These are phyloP conservation scores for Diaporthe sp. DNA, from an alignment of 2,329 filamentous ascomycete genomes.

Conservation along the genomic window DNA sequence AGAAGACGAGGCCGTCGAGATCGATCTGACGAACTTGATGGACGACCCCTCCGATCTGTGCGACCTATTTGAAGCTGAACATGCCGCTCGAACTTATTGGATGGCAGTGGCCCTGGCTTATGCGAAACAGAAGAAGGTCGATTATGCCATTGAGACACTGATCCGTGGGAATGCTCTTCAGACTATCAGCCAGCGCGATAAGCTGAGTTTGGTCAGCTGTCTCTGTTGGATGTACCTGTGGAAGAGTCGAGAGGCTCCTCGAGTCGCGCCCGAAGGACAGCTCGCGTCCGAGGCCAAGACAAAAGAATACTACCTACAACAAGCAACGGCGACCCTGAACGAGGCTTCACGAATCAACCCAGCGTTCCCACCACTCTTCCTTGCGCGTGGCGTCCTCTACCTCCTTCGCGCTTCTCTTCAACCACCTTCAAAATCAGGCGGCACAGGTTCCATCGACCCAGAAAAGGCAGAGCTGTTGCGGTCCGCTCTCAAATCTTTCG, in stretches of 20 bases:
- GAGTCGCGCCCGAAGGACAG: slow-evolving; percentile 73
- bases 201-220: slow-evolving; percentile 85
- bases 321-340: slow-evolving; percentile 92
- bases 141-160: slow-evolving; percentile 83
- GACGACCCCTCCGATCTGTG: slow-evolving; percentile 97
- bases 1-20: slow-evolving; percentile 86
- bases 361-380: slow-evolving; percentile 89
- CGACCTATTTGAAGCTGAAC: slow-evolving; percentile 94
- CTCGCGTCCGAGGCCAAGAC: slow-evolving; percentile 82
- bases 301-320: slow-evolving; percentile 92
- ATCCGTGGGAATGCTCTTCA: slow-evolving; percentile 81
- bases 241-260: slow-evolving; percentile 86
- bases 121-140: slow-evolving; percentile 93
- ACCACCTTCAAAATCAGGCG: slow-evolving; percentile 77
- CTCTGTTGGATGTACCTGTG: slow-evolving; percentile 93
- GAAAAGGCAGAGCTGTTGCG: slow-evolving; percentile 86
- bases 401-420: slow-evolving; percentile 90
- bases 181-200: slow-evolving; percentile 81
- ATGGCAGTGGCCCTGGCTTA: slow-evolving; percentile 98
- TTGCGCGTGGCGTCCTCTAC: slow-evolving; percentile 90
- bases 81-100: slow-evolving; percentile 93
- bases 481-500: slow-evolving; percentile 91
- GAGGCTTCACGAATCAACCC: slow-evolving; percentile 96
- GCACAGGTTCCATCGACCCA: slow-evolving; percentile 74
- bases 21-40: slow-evolving; percentile 89